These are phyloP conservation scores for Hondaea fermentalgiana DNA, from an alignment of 108 stramenopile species.

Conservation along the genomic window DNA sequence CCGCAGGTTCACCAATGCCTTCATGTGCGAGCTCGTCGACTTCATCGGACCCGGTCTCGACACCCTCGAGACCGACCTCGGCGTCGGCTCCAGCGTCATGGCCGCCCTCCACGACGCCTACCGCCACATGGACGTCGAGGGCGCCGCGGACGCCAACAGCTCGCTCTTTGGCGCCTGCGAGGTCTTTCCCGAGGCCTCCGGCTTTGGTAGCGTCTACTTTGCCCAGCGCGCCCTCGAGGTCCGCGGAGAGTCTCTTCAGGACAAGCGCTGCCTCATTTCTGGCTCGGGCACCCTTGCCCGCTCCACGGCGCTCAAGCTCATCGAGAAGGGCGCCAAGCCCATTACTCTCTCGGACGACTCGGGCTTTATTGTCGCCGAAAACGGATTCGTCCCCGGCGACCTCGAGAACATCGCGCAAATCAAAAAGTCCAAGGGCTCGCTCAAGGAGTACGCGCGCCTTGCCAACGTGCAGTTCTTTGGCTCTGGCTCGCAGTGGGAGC, in stretches of 20 bases:
- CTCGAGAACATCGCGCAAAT: conserved; percentile 44
- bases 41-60: conserved; percentile 1
- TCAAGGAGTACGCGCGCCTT: background rate
- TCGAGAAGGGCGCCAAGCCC: conserved; percentile 50
- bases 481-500: background rate
- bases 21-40: conserved; percentile 5
- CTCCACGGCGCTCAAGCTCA: conserved; percentile 40
- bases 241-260: conserved; percentile 40
- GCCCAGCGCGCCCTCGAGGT: conserved; percentile 40
- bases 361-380: conserved; percentile 45
- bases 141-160: background rate
- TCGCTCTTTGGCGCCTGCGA: conserved; percentile 5
- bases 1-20: background rate
- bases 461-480: background rate
- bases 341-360: conserved; percentile 43
- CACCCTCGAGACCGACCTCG: conserved; percentile 16
- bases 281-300: conserved; percentile 46
- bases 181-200: conserved; percentile 33
- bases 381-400: conserved; percentile 44
- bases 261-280: conserved; percentile 50
- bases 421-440: conserved; percentile 46
- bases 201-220: conserved; percentile 48
- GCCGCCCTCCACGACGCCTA: background rate
- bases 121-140: background rate
- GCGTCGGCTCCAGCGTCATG: background rate